phyloP scores from a whole-genome alignment of 306 rosid species.

The Rosa persica region DNA sequence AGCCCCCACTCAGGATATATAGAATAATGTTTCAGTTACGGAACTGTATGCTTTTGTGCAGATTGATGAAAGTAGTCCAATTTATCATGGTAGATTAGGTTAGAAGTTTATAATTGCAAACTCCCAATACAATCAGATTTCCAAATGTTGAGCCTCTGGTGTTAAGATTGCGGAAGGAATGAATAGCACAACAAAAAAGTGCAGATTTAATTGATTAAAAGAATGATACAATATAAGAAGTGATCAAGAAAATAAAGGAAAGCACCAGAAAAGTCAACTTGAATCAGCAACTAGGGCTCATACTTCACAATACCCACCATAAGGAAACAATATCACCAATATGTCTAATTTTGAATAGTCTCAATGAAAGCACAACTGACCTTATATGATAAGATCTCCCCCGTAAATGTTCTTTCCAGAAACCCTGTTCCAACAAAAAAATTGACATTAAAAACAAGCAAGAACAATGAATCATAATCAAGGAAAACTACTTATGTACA shows the following conservation, averaged over 20 bases:
- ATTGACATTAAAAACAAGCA: slow-evolving; percentile 12
- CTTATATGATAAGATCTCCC: slow-evolving; percentile 94
- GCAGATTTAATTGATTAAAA: not conserved
- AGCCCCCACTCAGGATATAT: not conserved
- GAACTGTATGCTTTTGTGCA: not conserved
- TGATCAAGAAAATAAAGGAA: not conserved
- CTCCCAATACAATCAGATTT: not conserved
- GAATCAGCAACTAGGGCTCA: not conserved
- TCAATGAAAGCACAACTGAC: slow-evolving; percentile 37
- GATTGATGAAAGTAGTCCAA: not conserved
- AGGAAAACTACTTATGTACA: not conserved
- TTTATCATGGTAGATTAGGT: not conserved
- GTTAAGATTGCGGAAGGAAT: not conserved
- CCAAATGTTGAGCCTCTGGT: not conserved
- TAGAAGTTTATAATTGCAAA: not conserved
- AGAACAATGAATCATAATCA: slow-evolving; percentile 27
- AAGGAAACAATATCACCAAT: not conserved
- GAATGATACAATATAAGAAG: not conserved
- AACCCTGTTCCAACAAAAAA: slow-evolving; percentile 60
- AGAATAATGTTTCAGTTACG: not conserved
- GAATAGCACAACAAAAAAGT: too few species aligned
- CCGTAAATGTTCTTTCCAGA: slow-evolving; percentile 96
- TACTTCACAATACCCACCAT: not conserved
- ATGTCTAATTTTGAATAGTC: slow-evolving; percentile 2
- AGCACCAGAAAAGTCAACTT: not conserved